A percentile compares a stretch with the other conserved stretches of the same genome.
phyloP scores from a whole-genome alignment of 108 stramenopile genomes.

The Nitzschia inconspicua region DNA sequence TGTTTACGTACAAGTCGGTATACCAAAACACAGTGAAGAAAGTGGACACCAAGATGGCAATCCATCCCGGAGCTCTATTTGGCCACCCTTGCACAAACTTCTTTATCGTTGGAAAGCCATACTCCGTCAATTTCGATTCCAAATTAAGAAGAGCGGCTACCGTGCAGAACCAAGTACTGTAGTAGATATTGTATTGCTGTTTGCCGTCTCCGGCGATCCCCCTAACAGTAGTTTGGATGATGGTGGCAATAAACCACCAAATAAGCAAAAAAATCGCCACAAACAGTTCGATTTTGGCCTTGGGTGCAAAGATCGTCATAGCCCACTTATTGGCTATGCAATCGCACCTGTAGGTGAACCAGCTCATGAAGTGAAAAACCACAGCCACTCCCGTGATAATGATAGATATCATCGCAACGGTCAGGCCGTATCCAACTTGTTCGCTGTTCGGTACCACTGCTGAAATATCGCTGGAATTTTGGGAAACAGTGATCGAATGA shows the following conservation, averaged over 20 bases:
- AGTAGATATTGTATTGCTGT: constrained; percentile 73
- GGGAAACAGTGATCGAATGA: constrained; percentile 24
- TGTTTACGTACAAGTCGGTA: constrained; percentile 40
- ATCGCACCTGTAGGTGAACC: constrained; percentile 36
- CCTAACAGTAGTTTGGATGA: constrained; percentile 54
- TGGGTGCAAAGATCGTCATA: constrained; percentile 28
- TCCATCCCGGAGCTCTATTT: constrained; percentile 68
- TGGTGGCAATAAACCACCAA: constrained; percentile 64
- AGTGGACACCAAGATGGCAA: constrained; percentile 44
- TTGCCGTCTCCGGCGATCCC: constrained; percentile 77
- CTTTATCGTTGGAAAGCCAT: constrained; percentile 42
- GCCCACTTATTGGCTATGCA: constrained; percentile 13
- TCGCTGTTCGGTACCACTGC: constrained; percentile 18
- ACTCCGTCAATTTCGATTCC: constrained; percentile 55
- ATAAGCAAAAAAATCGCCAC: constrained; percentile 46
- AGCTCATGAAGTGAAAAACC: constrained; percentile 47
- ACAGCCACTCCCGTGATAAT: constrained; percentile 32
- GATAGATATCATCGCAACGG: constrained; percentile 37
- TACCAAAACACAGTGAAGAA: constrained; percentile 57
- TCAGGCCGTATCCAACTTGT: constrained; percentile 41
- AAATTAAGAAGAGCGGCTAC: constrained; percentile 40
- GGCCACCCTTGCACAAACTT: constrained; percentile 66
- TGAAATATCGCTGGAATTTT: constrained; percentile 10
- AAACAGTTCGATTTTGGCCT: constrained; percentile 37
- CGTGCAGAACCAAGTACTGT: constrained; percentile 53